Evolutionary conservation across 495 filamentous ascomycete species (phyloP), one percentile per base, ranked within the genome.

Genomic region (Podospora sp.): DNA sequence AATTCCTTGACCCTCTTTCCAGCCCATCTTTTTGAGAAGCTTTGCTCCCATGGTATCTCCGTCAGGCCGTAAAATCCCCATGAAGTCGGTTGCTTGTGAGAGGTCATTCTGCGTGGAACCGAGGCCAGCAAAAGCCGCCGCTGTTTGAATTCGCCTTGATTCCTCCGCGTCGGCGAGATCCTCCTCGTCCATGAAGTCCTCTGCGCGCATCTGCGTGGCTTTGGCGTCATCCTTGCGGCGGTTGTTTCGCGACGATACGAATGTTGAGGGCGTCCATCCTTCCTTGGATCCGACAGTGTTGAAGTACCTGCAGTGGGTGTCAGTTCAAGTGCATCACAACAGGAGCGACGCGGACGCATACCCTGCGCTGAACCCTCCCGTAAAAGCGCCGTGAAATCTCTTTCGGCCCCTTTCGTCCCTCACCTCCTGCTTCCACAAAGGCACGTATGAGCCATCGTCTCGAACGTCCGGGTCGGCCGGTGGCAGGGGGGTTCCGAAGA

Each of bases 111-210:
- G 84, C 8, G 89, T 88, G 27, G 87, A 83, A 0, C 95, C 95
- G 20, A 97, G 82, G 0, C 91, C 92, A 8, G 92, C 83, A 75
- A 94, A 97, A 0, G 82, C 85, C 29, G 86, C 80, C 1, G 86
- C 80, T 0, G 90, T 97, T 71, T 94, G 87, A 33, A 98, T 75
- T 56, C 82, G 84, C 69, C 85, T 84, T 2, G 88, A 83, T 77
- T 97, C 94, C 60, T 89, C 93, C 1, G 89, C 90, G 69, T 97
- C 94, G 12, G 91, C 90, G 12, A 97, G 80, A 78, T 99, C 95
- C 78, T 99, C 96, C 68, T 97, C 96, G 69, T 99, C 95, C 95
- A 99, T 99, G 68, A 93, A 98, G 74, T 99, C 95, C 71, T 98
- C 94, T 9, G 89, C 84, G 33, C 88, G 88, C 75, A 91, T 88